Evolutionary conservation across 805 yeast species (phyloP), one percentile per base, ranked within the genome.

Genomic region (Priceomyces medius): DNA sequence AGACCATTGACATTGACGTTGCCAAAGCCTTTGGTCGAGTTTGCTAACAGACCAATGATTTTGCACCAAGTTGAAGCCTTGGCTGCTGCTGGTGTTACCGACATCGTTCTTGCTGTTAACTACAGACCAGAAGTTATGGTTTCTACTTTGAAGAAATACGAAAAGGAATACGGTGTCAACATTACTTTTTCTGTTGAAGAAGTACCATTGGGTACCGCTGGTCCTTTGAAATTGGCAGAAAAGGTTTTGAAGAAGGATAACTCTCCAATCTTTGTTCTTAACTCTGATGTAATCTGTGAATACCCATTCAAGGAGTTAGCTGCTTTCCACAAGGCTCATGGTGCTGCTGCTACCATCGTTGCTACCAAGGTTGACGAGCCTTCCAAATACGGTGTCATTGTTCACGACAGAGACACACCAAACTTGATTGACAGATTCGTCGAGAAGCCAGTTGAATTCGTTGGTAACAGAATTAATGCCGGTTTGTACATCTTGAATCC

Each of bases 281-380:
- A 93, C 84, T 89, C 97, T 28, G 99, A 93, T 67, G 96, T 93
- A 55, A 93, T 93, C 68, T 93, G 99, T 71, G 98, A 93, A 66
- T 93, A 93, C 74, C 99, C 99, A 57, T 91, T 93, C 76, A 70
- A 76, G 58, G 97, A 91, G 67, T 80, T 93, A 64, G 90, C 88
- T 51, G 83, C 75, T 41, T 93, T 89, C 88, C 99, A 93, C 81
- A 73, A 78, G 66, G 83, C 85, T 48, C 98, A 91, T 74, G 97
- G 97, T 68, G 98, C 95, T 67, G 87, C 81, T 60, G 99, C 97
- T 72, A 93, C 99, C 60, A 93, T 93, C 63, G 98, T 93, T 48
- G 99, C 98, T 51, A 93, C 99, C 64, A 93, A 93, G 79, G 99
- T 93, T 54, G 99, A 93, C 67, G 99, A 93, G 76, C 99, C 99